Percentiles rank a stretch among this genome's conserved stretches.
These are phyloP conservation scores for Pueraria montana DNA, from an alignment of 306 rosid species.

Conservation along the genomic window DNA sequence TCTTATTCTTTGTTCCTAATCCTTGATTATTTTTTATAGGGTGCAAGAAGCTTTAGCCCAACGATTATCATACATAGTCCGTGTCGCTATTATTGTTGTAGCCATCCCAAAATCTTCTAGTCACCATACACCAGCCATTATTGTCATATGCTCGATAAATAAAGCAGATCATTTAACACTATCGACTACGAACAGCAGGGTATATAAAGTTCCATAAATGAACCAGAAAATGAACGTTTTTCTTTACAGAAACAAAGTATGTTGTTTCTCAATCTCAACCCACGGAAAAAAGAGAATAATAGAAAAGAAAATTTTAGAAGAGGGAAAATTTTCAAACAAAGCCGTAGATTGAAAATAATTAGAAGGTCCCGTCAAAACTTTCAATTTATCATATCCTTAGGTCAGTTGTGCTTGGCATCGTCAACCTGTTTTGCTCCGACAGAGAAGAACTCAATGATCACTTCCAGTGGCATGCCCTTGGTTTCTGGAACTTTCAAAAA, in stretches of 20 bases:
- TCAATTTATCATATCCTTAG: slow-evolving; percentile 30
- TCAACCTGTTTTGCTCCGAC: slow-evolving; percentile 82
- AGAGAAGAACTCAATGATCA: slow-evolving; percentile 89
- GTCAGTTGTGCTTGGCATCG: slow-evolving; percentile 55
- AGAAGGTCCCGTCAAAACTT: slow-evolving; percentile 54
- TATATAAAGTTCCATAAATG: slow-evolving; percentile 43
- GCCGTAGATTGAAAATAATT: slow-evolving; percentile 48
- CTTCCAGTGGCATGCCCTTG: slow-evolving; percentile 99
- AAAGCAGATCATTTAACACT: background rate
- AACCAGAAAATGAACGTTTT: slow-evolving; percentile 36
- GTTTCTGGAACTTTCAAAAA: slow-evolving; percentile 94
- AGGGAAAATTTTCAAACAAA: slow-evolving; percentile 33
- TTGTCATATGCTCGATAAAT: background rate
- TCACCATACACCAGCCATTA: background rate
- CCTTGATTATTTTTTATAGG: too few species aligned
- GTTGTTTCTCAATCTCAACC: slow-evolving; percentile 48
- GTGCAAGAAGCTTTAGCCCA: too few species aligned
- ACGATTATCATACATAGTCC: background rate
- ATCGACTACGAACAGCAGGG: background rate
- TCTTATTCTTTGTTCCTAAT: too few species aligned
- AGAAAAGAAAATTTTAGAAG: slow-evolving; percentile 13
- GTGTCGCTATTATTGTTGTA: background rate
- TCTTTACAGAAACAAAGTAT: slow-evolving; percentile 47
- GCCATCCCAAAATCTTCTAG: background rate
- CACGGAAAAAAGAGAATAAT: slow-evolving; percentile 35